Evolutionary conservation across 805 yeast genomes (phyloP).

Genomic region (Suhomyces pyralidae): DNA sequence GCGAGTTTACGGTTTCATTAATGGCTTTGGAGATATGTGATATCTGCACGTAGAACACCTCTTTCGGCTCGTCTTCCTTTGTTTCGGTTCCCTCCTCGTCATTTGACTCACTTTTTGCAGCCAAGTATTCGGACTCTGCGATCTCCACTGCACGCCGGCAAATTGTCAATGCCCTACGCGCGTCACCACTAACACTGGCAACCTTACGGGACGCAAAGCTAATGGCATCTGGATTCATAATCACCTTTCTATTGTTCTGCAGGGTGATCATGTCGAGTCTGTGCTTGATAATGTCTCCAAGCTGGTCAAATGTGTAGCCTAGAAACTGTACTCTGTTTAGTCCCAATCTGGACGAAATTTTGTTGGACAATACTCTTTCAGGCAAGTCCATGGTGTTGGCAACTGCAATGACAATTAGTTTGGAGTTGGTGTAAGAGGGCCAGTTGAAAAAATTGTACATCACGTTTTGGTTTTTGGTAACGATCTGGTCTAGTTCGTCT

Average conservation of each 20-base stretch:
- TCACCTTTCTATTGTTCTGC: conserved; percentile 39
- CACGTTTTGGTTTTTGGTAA: conserved; percentile 75
- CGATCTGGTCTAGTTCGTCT: conserved; percentile 93
- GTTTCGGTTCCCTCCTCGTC: neutral
- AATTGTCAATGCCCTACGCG: conserved; percentile 84
- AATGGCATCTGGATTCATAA: conserved; percentile 67
- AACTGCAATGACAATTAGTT: conserved; percentile 83
- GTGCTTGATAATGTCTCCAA: conserved; percentile 69
- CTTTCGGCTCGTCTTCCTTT: conserved; percentile 20
- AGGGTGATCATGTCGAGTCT: conserved; percentile 51
- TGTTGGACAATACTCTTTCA: conserved; percentile 80
- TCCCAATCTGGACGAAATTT: conserved; percentile 89
- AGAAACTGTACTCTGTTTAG: conserved; percentile 81
- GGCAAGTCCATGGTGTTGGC: conserved; percentile 98
- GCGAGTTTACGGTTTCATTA: conserved; percentile 73
- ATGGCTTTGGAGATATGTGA: conserved; percentile 77
- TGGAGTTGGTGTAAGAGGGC: conserved; percentile 83
- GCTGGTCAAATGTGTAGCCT: conserved; percentile 80
- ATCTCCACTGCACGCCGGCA: conserved; percentile 87
- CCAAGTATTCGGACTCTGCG: conserved; percentile 62
- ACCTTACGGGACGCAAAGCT: conserved; percentile 92
- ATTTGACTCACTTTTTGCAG: conserved; percentile 9
- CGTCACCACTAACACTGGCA: conserved; percentile 97
- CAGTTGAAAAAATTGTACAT: conserved; percentile 97
- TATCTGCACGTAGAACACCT: conserved; percentile 58